Base-by-base conservation (phyloP, 345 rosid genomes). In the Acer yangbiense region DNA sequence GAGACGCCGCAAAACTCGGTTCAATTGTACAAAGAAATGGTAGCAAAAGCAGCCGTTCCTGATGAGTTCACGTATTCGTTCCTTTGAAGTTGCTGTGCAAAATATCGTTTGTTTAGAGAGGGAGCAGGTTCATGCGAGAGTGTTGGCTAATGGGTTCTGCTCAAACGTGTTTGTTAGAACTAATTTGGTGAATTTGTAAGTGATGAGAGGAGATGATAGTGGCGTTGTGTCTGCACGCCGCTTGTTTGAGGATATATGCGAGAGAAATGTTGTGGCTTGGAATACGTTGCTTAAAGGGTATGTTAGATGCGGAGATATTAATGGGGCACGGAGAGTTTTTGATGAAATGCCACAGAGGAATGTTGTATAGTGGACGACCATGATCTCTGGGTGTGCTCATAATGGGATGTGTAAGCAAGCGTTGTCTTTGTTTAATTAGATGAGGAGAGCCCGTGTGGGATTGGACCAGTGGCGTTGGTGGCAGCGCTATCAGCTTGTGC, bases 91-190 rank as follows among this genome's bases (percentile, higher is more conserved):
- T 88, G 83, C 43, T 88, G 90, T 66, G 80, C 80, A 25, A 68
- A 76, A 74, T 64, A 70, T 1, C 76, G 81, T 65, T 72, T 82
- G 79, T 65, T 84, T 57, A 81, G 81, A 73, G 88, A 83, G 54
- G 89, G 89, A 9, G 23, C 89, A 85, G 79, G 78, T 88, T 43
- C 91, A 90, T 58, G 84, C 83, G 80, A 83, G 83, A 57, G 84
- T 84, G 64, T 71, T 85, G 76, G 75, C 54, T 4, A 69, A 35
- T 76, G 94, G 90, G 79, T 76, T 75, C 75, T 71, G 73, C 67
- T 83, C 85, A 32, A 80, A 85, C 73, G 72, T 76, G 83, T 83
- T 80, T 65, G 82, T 88, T 72, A 29, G 71, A 77, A 84, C 91
- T 13, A 88, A 77, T 76, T 82, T 88, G 86, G 65, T 90, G 66